Percentiles rank a stretch among this genome's conserved stretches.
These are phyloP conservation scores for Kluyveromyces sp. DNA, from an alignment of 1,139 yeast species.

Conservation along the genomic window DNA sequence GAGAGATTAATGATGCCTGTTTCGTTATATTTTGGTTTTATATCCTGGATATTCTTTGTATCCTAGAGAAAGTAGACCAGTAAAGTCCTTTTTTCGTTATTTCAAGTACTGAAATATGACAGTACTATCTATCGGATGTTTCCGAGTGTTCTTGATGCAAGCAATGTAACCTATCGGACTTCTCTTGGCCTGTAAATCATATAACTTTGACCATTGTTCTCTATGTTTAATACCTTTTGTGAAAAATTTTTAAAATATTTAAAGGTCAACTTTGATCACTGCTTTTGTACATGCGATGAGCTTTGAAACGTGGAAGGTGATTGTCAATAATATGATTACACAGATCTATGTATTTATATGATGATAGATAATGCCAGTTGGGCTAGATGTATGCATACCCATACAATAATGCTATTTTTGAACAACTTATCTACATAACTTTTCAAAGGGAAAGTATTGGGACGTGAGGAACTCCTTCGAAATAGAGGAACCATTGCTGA, in stretches of 20 bases:
- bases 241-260: conserved; percentile 2
- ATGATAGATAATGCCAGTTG: background rate
- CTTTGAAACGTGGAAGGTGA: conserved; percentile 2
- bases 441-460: background rate
- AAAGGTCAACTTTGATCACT: too few species aligned
- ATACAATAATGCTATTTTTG: background rate
- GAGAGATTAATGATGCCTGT: background rate
- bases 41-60: too few species aligned
- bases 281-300: background rate
- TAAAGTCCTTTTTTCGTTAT: background rate
- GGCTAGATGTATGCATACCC: background rate
- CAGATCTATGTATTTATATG: background rate
- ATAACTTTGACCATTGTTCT: background rate
- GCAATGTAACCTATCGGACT: too few species aligned
- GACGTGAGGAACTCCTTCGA: background rate
- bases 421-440: background rate
- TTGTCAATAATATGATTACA: background rate
- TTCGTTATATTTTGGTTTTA: background rate
- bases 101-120: background rate
- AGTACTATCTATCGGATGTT: background rate
- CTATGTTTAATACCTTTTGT: background rate
- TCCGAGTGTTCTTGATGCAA: background rate
- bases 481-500: background rate
- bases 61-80: background rate
- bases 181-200: too few species aligned